These are phyloP conservation scores for Neolentinus lepideus DNA, from an alignment of 1,284 basidiomycete species.

Conservation along the genomic window DNA sequence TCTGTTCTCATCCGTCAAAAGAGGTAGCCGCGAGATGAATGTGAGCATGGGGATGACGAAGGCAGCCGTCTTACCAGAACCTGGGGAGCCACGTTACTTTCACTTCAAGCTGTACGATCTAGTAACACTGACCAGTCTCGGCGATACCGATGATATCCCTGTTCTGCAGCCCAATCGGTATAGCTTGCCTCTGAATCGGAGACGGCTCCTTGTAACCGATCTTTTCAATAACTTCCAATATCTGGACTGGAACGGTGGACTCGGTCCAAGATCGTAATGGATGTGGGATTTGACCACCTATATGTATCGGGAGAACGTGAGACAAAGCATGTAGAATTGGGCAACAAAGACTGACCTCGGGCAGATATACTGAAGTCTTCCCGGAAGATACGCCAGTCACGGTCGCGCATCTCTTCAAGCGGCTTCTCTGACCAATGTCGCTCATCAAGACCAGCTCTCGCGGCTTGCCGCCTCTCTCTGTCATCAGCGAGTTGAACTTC, in stretches of 20 bases:
- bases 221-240: conserved; percentile 80
- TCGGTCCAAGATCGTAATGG: conserved; percentile 92
- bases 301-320: background rate
- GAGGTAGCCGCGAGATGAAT: conserved; percentile 84
- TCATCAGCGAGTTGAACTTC: conserved; percentile 65
- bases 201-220: conserved; percentile 97
- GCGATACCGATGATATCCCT: conserved; percentile 97
- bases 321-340: background rate
- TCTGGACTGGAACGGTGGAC: conserved; percentile 71
- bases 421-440: conserved; percentile 98
- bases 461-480: conserved; percentile 77
- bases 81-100: conserved; percentile 31
- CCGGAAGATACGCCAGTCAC: conserved; percentile 98
- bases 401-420: conserved; percentile 90
- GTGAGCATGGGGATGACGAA: conserved; percentile 98
- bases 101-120: conserved; percentile 6
- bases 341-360: conserved; percentile 47
- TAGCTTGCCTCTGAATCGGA: conserved; percentile 96
- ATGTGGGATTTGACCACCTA: conserved; percentile 88
- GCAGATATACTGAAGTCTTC: conserved; percentile 97
- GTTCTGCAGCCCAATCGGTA: conserved; percentile 94
- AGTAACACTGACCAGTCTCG: conserved; percentile 70
- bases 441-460: conserved; percentile 80
- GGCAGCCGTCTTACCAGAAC: conserved; percentile 98
- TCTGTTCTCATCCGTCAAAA: conserved; percentile 84